Evolutionary conservation across 345 rosid species (phyloP), one percentile per base, ranked within the genome.

Genomic region (Brassica nigra): DNA sequence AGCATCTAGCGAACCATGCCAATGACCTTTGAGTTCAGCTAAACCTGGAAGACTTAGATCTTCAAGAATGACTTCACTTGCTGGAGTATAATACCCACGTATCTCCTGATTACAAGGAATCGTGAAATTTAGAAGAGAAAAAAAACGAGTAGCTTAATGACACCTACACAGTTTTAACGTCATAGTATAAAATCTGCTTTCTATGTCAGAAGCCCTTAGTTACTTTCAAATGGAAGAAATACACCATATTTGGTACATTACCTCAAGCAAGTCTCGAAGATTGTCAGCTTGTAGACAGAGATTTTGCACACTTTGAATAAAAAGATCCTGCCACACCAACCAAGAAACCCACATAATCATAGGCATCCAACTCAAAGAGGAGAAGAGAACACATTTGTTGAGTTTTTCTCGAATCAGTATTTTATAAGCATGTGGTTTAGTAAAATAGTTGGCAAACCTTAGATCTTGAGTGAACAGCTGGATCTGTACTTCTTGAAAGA

Each of bases 1-100:
- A 69, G 99, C 98, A 84, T 90, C 99, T 73, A 95, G 87, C 66
- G 98, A 95, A 76, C 97, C 97, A 84, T 83, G 97, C 98, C 99
- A 95, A 54, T 78, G 88, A 69, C 98, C 99, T 85, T 82, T 89
- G 36, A 95, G 92, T 85, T 95, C 99, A 76, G 95, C 93, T 78
- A 95, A 86, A 83, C 96, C 99, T 62, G 97, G 99, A 75, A 95
- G 93, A 77, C 87, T 88, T 74, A 86, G 52, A 78, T 89, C 97
- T 80, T 92, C 96, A 81, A 87, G 89, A 80, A 88, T 75, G 37
- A 91, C 91, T 86, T 95, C 94, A 68, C 87, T 82, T 64, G 84
- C 83, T 66, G 94, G 82, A 79, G 89, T 78, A 77, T 83, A 85
- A 81, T 92, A 89, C 77, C 86, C 89, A 68, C 83, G 86, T 76